A percentile compares a stretch with the other conserved stretches of the same genome.
Evolutionary conservation across 2,329 filamentous ascomycete genomes (phyloP).

Genomic region (Endoconidiophora laricicola): DNA sequence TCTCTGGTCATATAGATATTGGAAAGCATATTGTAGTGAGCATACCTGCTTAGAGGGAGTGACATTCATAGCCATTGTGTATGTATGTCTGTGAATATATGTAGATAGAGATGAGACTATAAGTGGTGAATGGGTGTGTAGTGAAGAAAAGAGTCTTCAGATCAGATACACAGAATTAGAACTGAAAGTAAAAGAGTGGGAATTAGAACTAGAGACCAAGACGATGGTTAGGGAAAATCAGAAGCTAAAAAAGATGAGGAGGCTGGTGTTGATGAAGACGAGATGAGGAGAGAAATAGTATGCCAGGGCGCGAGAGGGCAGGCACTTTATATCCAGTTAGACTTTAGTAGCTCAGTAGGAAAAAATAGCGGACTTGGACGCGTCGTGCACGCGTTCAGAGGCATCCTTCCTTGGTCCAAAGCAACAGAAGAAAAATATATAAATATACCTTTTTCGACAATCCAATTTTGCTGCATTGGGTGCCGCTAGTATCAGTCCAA

Average conservation of each 20-base stretch:
- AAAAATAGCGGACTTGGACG: not conserved
- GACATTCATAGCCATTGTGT: constrained; percentile 56
- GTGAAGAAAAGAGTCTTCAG: not conserved
- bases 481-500: no score
- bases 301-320: not conserved
- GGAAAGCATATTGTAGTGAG: not conserved
- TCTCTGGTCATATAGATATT: not conserved
- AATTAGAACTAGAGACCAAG: not conserved
- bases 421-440: no score
- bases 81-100: not conserved
- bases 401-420: not conserved
- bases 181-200: not conserved
- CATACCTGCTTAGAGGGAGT: constrained; percentile 42
- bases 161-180: not conserved
- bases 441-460: no score
- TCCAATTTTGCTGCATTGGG: no score
- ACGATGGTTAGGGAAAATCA: not conserved
- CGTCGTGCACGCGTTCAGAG: constrained; percentile 5
- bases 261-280: not conserved
- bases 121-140: not conserved
- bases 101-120: not conserved
- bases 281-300: not conserved
- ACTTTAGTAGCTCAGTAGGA: not conserved
- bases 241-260: not conserved
- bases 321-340: not conserved